phyloP scores from a whole-genome alignment of 768 basidiomycete species.

The Phlebiopsis gigantea region DNA sequence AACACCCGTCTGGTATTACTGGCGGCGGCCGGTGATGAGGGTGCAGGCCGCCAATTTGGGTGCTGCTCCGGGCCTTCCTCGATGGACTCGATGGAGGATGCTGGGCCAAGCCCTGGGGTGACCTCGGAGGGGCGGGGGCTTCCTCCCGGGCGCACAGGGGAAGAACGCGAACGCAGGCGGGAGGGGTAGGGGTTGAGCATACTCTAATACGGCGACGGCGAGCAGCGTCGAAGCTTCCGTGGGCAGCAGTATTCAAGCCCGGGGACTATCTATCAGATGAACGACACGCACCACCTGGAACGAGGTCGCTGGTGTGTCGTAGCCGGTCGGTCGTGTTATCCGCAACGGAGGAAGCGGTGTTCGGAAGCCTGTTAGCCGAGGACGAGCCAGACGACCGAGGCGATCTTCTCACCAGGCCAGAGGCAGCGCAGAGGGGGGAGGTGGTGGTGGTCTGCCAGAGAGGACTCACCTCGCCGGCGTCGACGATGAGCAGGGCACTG shows the following conservation, averaged over 20 bases:
- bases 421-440: conserved; percentile 28
- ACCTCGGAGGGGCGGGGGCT: background rate
- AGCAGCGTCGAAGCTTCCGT: background rate
- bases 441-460: background rate
- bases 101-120: conserved; percentile 6
- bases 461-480: background rate
- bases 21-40: conserved; percentile 11
- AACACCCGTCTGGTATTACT: conserved; percentile 4
- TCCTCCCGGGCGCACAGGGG: conserved; percentile 1
- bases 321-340: background rate
- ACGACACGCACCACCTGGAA: background rate
- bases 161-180: conserved; percentile 7
- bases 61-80: background rate
- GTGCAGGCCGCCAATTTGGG: background rate
- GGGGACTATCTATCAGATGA: background rate
- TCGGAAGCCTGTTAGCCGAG: conserved; percentile 1
- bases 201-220: background rate
- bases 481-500: background rate
- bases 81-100: conserved; percentile 1
- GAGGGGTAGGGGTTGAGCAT: conserved; percentile 7
- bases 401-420: background rate
- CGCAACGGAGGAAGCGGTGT: background rate
- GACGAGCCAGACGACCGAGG: background rate
- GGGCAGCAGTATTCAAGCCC: background rate
- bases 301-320: background rate